A percentile compares a stretch with the other conserved stretches of the same genome.
These are phyloP conservation scores for Yamadazyma siamensis DNA, from an alignment of 1,139 yeast genomes.

Conservation along the genomic window DNA sequence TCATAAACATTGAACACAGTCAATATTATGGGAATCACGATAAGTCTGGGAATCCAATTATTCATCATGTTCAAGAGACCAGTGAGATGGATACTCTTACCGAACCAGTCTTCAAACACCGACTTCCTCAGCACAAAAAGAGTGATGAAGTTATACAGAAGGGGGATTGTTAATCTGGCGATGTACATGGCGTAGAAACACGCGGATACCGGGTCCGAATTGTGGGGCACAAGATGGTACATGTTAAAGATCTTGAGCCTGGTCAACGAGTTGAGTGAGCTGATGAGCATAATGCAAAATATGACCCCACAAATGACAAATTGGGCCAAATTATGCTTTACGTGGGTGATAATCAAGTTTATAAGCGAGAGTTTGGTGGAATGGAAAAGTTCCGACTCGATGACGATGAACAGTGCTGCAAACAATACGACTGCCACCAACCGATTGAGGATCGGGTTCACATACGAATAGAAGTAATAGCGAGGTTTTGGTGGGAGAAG, in stretches of 20 bases:
- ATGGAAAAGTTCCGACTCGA: constrained; percentile 74
- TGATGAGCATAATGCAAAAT: constrained; percentile 64
- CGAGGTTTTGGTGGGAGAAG: constrained; percentile 21
- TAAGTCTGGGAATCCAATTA: constrained; percentile 70
- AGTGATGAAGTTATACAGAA: constrained; percentile 75
- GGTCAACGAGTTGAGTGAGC: constrained; percentile 65
- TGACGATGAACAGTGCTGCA: constrained; percentile 45
- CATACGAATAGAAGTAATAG: constrained; percentile 34
- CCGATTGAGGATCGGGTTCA: constrained; percentile 48
- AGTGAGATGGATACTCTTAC: constrained; percentile 70
- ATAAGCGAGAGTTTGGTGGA: constrained; percentile 64
- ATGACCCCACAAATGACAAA: constrained; percentile 38
- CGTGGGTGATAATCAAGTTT: constrained; percentile 39
- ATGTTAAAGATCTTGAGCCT: constrained; percentile 68
- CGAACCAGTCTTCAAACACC: constrained; percentile 59
- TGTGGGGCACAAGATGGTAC: constrained; percentile 66
- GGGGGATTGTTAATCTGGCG: constrained; percentile 78
- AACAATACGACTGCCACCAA: constrained; percentile 37
- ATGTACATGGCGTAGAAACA: constrained; percentile 79
- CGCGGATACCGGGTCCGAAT: constrained; percentile 72
- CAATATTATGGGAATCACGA: constrained; percentile 62
- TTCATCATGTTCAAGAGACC: constrained; percentile 72
- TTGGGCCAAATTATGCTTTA: constrained; percentile 22
- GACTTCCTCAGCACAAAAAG: constrained; percentile 51
- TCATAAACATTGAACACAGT: constrained; percentile 72